These are phyloP conservation scores for Lichtheimia corymbifera DNA, from an alignment of 371 early-diverging fungal species.

Conservation along the genomic window DNA sequence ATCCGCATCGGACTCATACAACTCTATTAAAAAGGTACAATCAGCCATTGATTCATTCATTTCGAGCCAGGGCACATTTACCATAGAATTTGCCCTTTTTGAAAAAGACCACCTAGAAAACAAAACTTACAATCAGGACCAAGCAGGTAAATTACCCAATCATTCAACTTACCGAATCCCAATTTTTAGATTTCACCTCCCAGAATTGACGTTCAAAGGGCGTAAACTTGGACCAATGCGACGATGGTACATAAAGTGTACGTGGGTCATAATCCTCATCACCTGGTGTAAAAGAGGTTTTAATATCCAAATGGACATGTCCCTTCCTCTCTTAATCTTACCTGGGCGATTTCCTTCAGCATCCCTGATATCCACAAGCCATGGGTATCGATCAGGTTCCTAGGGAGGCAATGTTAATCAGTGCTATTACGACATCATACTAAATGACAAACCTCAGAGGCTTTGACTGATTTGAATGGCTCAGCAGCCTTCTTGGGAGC, in stretches of 20 bases:
- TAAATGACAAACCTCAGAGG: no score
- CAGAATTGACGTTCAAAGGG: constrained; percentile 99
- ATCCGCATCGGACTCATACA: constrained; percentile 99
- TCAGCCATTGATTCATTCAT: constrained; percentile 1
- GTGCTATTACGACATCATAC: no score
- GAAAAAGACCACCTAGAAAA: constrained; percentile 87
- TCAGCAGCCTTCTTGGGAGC: no score
- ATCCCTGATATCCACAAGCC: constrained; percentile 86
- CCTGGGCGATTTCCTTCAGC: constrained; percentile 65
- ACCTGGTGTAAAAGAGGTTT: constrained; percentile 19
- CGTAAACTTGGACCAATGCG: constrained; percentile 86
- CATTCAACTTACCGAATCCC: constrained; percentile 78
- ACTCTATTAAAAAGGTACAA: constrained; percentile 58
- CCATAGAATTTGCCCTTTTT: constrained; percentile 99
- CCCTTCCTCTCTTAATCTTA: constrained; percentile 15
- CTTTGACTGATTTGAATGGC: no score
- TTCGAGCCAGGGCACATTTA: constrained; percentile 11
- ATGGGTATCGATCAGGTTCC: constrained; percentile 64
- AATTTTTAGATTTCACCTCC: constrained; percentile 96
- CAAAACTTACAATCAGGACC: background rate
- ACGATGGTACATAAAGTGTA: constrained; percentile 86
- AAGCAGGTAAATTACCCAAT: background rate
- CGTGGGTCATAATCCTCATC: constrained; percentile 94
- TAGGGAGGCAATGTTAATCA: no score
- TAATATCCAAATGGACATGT: background rate